Base-by-base conservation (phyloP, 768 basidiomycete genomes). In the Rhodocollybia butyracea region DNA sequence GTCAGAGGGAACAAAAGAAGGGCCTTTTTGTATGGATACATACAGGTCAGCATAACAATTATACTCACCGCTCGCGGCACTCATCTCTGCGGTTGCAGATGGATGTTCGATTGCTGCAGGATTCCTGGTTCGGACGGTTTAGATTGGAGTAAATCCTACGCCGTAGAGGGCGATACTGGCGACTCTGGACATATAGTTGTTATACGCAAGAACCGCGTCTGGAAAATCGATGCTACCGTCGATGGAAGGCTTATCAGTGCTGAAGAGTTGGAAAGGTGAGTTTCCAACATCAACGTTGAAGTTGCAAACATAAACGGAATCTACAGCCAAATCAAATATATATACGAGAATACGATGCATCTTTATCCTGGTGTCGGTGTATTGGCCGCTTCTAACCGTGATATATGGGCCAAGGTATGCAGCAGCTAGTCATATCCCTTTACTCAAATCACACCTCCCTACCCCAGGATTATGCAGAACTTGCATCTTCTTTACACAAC, bases 61-160 rank as follows among this genome's bases (percentile, higher is more conserved):
- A 22, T 22, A n/a, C 39, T 27, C 22, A 34, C 42, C 41, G 17
- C n/a, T 10, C 38, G 24, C 13, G 21, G 7, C 12, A 3, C 40
- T 2, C 36, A 21, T 26, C 41, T 7, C 15, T 42, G 61, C 13
- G 64, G 27, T 21, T 45, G 26, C 51, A 90, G 89, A 47, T 94
- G 91, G 91, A 92, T 94, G 91, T 94, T 94, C 61, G 91, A 94
- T 66, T 91, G 90, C 66, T 90, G 83, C 59, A 88, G 91, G 54
- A 75, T 94, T 19, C 91, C 91, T 2, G 88, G 88, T 1, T 68
- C 74, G 10, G 78, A 86, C 42, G 87, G 88, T 17, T 70, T 84
- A 3, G 94, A 98, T 66, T 90, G 90, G 82, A 84, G 85, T 59
- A 71, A 85, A 19, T 83, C 85, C 15, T 82, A 89, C 59, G 84